Conservation (phyloP, 306 rosid genomes). For the Casuarina glauca region DNA sequence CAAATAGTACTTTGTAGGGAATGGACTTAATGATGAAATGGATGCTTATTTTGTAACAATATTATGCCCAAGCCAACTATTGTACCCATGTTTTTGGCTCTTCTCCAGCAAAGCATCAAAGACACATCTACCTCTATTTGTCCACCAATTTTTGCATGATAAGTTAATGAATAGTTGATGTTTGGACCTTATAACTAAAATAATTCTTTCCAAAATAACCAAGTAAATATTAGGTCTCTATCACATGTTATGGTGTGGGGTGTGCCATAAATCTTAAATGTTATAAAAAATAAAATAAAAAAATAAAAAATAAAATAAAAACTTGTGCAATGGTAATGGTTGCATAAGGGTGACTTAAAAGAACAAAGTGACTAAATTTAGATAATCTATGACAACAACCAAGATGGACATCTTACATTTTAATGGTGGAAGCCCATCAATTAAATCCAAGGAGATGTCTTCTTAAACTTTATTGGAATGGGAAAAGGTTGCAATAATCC, state of each 20-base stretch:
- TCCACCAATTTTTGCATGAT: not conserved
- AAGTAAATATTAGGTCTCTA: not conserved
- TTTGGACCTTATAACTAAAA: not conserved
- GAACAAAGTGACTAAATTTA: not conserved
- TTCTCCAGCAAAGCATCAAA: not conserved
- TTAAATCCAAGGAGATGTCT: too few species aligned
- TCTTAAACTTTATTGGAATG: not conserved
- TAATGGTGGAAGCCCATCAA: not conserved
- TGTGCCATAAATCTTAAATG: too few species aligned
- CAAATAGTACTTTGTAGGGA: not conserved
- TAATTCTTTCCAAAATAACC: not conserved
- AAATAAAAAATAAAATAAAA: too few species aligned
- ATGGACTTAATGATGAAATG: not conserved
- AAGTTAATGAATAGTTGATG: not conserved
- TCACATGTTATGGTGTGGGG: too few species aligned
- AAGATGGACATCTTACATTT: not conserved
- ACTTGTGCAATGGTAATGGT: not conserved
- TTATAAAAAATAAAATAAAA: too few species aligned
- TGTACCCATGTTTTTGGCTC: not conserved
- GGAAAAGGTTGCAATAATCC: too few species aligned
- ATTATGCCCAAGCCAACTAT: not conserved
- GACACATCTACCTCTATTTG: not conserved
- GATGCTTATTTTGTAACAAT: too few species aligned
- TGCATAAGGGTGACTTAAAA: not conserved
- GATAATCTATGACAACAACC: not conserved